phyloP scores from a whole-genome alignment of 2,329 filamentous ascomycete genomes.

The Ophiostoma novo-ulmi region DNA sequence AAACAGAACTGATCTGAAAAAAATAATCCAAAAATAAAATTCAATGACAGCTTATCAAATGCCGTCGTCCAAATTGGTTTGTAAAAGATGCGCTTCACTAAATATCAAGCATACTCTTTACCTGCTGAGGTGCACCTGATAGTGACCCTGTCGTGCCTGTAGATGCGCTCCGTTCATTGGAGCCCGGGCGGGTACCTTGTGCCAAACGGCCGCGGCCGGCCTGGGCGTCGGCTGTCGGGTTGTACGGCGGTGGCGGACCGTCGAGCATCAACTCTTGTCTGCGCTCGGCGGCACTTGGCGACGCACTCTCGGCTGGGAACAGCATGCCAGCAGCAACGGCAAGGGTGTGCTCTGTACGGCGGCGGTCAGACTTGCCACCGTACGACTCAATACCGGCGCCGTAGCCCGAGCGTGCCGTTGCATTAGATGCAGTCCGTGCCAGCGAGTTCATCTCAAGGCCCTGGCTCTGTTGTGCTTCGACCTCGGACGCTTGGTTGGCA shows the following conservation, averaged over 20 bases:
- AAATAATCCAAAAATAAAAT: neutral
- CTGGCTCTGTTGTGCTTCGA: slow-evolving; percentile 16
- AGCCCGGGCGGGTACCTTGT: slow-evolving; percentile 30
- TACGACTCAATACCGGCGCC: slow-evolving; percentile 33
- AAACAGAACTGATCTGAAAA: neutral
- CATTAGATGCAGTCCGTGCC: slow-evolving; percentile 21
- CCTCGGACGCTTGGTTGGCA: slow-evolving; percentile 33
- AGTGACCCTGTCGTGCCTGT: slow-evolving; percentile 45
- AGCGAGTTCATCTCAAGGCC: slow-evolving; percentile 35
- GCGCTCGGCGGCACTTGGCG: slow-evolving; percentile 32
- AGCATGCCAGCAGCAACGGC: slow-evolving; percentile 43
- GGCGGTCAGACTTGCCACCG: slow-evolving; percentile 41
- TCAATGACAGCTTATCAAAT: neutral
- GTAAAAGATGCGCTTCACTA: slow-evolving; percentile 29
- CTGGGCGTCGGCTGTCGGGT: slow-evolving; percentile 30
- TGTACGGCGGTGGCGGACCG: slow-evolving; percentile 41
- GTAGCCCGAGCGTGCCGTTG: slow-evolving; percentile 8
- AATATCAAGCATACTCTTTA: slow-evolving; percentile 56
- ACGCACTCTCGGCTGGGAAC: slow-evolving; percentile 41
- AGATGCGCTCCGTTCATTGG: slow-evolving; percentile 42
- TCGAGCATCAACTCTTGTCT: slow-evolving; percentile 41
- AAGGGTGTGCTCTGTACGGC: slow-evolving; percentile 43
- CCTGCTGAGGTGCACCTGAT: slow-evolving; percentile 47
- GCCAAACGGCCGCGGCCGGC: slow-evolving; percentile 29
- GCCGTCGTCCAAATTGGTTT: neutral